These are phyloP conservation scores for Pichia sp. DNA, from an alignment of 1,139 yeast species.

Conservation along the genomic window DNA sequence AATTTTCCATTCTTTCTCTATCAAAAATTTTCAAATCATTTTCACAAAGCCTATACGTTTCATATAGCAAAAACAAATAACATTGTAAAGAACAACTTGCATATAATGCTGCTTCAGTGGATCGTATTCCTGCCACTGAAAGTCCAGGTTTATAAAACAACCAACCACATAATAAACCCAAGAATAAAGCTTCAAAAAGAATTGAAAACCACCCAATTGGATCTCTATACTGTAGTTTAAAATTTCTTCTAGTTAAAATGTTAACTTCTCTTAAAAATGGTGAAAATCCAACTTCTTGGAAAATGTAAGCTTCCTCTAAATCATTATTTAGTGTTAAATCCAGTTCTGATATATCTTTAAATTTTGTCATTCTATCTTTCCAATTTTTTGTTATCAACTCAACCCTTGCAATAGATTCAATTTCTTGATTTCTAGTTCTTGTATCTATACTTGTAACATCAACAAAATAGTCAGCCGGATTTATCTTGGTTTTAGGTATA, in stretches of 20 bases:
- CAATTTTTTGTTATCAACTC: conserved; percentile 44
- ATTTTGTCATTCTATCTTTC: conserved; percentile 32
- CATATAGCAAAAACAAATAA: conserved; percentile 63
- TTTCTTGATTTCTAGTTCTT: conserved; percentile 36
- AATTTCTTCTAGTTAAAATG: conserved; percentile 52
- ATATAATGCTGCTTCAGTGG: conserved; percentile 59
- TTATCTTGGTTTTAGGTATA: conserved; percentile 40
- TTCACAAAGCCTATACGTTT: conserved; percentile 64
- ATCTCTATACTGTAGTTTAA: conserved; percentile 54
- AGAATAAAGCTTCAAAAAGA: conserved; percentile 46
- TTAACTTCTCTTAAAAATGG: conserved; percentile 45
- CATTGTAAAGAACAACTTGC: conserved; percentile 62
- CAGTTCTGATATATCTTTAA: conserved; percentile 3
- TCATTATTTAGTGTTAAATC: background rate
- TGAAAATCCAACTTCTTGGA: conserved; percentile 28
- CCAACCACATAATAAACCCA: conserved; percentile 70
- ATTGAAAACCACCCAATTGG: conserved; percentile 49
- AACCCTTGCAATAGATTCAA: conserved; percentile 40
- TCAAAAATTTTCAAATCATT: conserved; percentile 65
- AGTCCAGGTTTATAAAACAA: conserved; percentile 62
- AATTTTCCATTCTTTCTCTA: conserved; percentile 69
- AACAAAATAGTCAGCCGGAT: conserved; percentile 63
- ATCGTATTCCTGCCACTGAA: conserved; percentile 60
- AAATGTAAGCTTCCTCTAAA: conserved; percentile 21
- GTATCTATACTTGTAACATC: conserved; percentile 66